Base-by-base conservation (phyloP, 352 stramenopile species). In the Phytophthora melonis region DNA sequence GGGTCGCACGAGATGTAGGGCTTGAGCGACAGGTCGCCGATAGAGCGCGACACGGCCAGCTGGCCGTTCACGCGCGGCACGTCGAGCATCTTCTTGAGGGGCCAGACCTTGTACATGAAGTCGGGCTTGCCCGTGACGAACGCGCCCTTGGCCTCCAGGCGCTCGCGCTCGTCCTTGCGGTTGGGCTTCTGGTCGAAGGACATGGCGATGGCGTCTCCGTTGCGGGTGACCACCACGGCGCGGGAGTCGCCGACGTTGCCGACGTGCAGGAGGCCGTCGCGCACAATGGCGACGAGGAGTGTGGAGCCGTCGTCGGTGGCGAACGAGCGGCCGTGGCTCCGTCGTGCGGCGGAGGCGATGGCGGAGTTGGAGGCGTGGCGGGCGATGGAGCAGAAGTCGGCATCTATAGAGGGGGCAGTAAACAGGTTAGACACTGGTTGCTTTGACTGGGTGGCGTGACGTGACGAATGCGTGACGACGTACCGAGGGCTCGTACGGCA, bases 241-340 rank as follows among this genome's bases (percentile, higher is more conserved):
- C 90, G 88, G 3, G 90, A 97, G 75, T 97, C 90, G 21, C 90
- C 90, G 18, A 95, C 88, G 56, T 97, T 97, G 41, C 82, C 90
- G 30, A 95, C 79, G 56, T 93, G 90, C 13, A 96, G 39, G 5
- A 88, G 69, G 5, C 84, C 80, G 58, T 92, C 74, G 50, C 87
- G 86, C 41, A 94, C 87, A 18, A 95, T 82, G n/a, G 87, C 87
- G 21, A 96, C 74, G 23, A 96, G 80, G 23, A 86, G 86, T 10
- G 90, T 96, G 11, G 86, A 93, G 59, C 90, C 90, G 47, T 96
- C 88, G 43, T 96, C 90, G 19, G 90, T 91, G 19, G 74, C 77
- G 60, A 91, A 87, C 11, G 81, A 86, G 16, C 79, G 80, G 34
- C 72, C 66, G 25, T 79, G 61, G 21, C 50, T 81, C 23, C 57